A percentile compares a stretch with the other conserved stretches of the same genome.
These are phyloP conservation scores for Elasticomyces elasticus DNA, from an alignment of 495 filamentous ascomycete species.

Conservation along the genomic window DNA sequence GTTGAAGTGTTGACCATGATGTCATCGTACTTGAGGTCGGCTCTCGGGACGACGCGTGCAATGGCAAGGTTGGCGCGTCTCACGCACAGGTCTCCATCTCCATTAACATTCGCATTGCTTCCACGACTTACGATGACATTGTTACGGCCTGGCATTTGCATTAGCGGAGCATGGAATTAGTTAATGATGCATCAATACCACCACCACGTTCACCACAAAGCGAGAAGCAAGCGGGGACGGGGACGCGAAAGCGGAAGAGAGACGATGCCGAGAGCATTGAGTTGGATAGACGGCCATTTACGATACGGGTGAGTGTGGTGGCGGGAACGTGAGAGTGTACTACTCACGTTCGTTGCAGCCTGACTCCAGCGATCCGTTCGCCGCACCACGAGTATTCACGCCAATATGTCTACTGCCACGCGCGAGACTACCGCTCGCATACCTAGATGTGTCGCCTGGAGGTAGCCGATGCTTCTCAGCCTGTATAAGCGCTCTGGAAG, in stretches of 20 bases:
- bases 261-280: conserved; percentile 25
- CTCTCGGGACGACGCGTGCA: neutral
- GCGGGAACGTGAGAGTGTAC: neutral
- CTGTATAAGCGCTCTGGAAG: conserved; percentile 24
- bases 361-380: conserved; percentile 13
- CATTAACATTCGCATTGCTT: neutral
- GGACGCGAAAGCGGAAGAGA: conserved; percentile 30
- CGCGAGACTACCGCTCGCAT: conserved; percentile 29
- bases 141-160: conserved; percentile 1
- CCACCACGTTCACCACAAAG: neutral
- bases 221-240: neutral
- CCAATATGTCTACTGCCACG: conserved; percentile 22
- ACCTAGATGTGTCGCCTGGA: conserved; percentile 22
- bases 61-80: neutral
- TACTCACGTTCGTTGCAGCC: neutral
- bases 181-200: neutral
- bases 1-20: no score
- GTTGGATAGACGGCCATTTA: conserved; percentile 14
- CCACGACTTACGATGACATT: conserved; percentile 8
- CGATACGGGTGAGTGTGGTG: conserved; percentile 11
- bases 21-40: no score
- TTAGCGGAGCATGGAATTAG: conserved; percentile 8
- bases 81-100: neutral
- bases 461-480: conserved; percentile 29
- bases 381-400: conserved; percentile 3